phyloP scores from a whole-genome alignment of 768 basidiomycete genomes.

The Hypholoma fasciculare region DNA sequence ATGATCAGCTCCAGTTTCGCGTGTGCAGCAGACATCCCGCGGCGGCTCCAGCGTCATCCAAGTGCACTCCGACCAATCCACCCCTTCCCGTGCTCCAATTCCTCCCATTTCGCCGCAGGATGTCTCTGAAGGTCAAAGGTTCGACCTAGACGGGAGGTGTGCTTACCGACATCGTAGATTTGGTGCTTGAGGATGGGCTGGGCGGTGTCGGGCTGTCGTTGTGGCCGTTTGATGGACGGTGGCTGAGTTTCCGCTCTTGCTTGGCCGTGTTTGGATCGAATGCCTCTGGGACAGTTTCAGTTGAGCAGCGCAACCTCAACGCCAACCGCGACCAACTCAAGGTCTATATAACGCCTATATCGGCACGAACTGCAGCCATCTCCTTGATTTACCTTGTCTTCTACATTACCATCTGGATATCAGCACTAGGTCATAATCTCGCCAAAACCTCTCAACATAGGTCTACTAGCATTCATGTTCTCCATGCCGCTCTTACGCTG shows the following conservation, averaged over 20 bases:
- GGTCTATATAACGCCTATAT: no score
- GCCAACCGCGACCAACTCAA: no score
- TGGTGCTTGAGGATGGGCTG: slow-evolving; percentile 28
- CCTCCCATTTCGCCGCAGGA: slow-evolving; percentile 2
- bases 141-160: slow-evolving; percentile 8
- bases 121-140: slow-evolving; percentile 14
- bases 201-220: slow-evolving; percentile 25
- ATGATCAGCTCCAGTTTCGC: slow-evolving; percentile 6
- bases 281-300: background rate
- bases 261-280: slow-evolving; percentile 3
- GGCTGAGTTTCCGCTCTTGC: slow-evolving; percentile 3
- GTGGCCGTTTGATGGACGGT: slow-evolving; percentile 12
- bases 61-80: slow-evolving; percentile 20
- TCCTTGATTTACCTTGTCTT: no score
- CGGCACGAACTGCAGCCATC: no score
- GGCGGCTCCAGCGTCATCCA: slow-evolving; percentile 15
- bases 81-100: slow-evolving; percentile 12
- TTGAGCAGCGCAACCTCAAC: no score
- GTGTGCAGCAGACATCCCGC: slow-evolving; percentile 2
- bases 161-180: slow-evolving; percentile 34
- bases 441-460: no score
- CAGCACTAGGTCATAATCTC: no score
- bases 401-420: no score
- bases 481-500: no score
- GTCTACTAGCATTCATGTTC: no score